Base-by-base conservation (phyloP, 2,329 filamentous ascomycete genomes). In the Trichoderma atrobrunneum region DNA sequence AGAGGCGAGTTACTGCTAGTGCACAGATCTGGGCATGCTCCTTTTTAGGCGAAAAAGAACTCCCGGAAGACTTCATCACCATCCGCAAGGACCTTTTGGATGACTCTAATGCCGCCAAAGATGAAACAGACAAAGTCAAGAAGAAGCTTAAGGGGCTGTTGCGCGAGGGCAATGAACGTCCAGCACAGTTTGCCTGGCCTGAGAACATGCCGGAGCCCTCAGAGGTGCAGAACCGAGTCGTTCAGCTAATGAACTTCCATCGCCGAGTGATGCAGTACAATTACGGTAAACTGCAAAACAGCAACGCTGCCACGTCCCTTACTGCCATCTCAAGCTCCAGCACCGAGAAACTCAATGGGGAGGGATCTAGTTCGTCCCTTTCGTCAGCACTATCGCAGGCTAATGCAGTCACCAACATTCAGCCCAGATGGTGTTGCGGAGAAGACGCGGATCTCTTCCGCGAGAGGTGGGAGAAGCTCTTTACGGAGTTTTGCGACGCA, bases 121-220 rank as follows among this genome's bases (percentile, higher is more conserved):
- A 99, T 80, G 94, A 97, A 78, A 99, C 98, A 93, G 97, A 99
- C 83, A 98, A 97, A 82, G 96, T 99, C 71, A 99, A 99, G 87
- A 99, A 99, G 88, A 98, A 97, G 89, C 88, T 99, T 32, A 99
- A 99, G 84, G 91, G 93, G 1, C 87, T 99, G 24, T 83, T 99
- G 72, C 91, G 96, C 34, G 93, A 97, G 81, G 96, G 95, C n/a
- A 93, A 94, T 74, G 93, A 96, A 78, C 93, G 95, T 1, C 96
- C 96, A 11, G 91, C 95, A 21, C 94, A 99, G 78, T 99, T 99
- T 79, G 94, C 96, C n/a, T 99, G 96, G 96, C 96, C 96, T 2
- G 90, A 93, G 56, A 95, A 96, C 75, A 96, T 96, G 83, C 94
- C 95, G 2, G 96, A 99, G 80, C 96, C 96, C 3, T 97, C 94